Evolutionary conservation across 1,284 basidiomycete genomes (phyloP).

Genomic region (Xerocomus amazonicus): DNA sequence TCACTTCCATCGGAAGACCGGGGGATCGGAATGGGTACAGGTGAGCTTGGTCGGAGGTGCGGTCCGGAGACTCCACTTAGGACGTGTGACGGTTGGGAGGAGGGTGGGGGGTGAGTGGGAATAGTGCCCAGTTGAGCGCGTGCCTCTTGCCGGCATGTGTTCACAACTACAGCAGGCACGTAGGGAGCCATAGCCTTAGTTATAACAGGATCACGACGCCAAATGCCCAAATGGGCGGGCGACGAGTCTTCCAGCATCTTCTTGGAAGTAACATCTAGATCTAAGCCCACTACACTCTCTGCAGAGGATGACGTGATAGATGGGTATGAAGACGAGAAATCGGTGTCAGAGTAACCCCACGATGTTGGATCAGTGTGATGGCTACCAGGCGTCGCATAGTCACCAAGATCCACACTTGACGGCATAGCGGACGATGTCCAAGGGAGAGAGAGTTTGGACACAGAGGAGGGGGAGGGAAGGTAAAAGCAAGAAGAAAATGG

Average conservation of each 20-base stretch:
- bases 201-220: slow-evolving; percentile 29
- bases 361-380: slow-evolving; percentile 27
- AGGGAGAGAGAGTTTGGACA: slow-evolving; percentile 38
- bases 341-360: slow-evolving; percentile 33
- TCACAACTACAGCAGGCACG: slow-evolving; percentile 30
- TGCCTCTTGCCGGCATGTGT: slow-evolving; percentile 28
- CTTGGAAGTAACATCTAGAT: slow-evolving; percentile 33
- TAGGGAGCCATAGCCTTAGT: slow-evolving; percentile 27
- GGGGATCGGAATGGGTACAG: slow-evolving; percentile 35
- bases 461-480: slow-evolving; percentile 42
- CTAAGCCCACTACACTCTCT: slow-evolving; percentile 34
- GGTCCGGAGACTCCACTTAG: slow-evolving; percentile 15
- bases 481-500: slow-evolving; percentile 52
- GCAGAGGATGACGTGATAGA: slow-evolving; percentile 29
- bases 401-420: slow-evolving; percentile 40
- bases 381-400: slow-evolving; percentile 36
- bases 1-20: slow-evolving; percentile 33
- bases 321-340: slow-evolving; percentile 35
- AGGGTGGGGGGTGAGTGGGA: slow-evolving; percentile 12
- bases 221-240: slow-evolving; percentile 30
- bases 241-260: slow-evolving; percentile 32
- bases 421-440: slow-evolving; percentile 38
- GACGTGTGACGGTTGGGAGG: slow-evolving; percentile 10
- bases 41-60: slow-evolving; percentile 28
- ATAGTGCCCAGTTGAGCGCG: slow-evolving; percentile 7